These are phyloP conservation scores for Septoria linicola DNA, from an alignment of 2,329 filamentous ascomycete species.

Conservation along the genomic window DNA sequence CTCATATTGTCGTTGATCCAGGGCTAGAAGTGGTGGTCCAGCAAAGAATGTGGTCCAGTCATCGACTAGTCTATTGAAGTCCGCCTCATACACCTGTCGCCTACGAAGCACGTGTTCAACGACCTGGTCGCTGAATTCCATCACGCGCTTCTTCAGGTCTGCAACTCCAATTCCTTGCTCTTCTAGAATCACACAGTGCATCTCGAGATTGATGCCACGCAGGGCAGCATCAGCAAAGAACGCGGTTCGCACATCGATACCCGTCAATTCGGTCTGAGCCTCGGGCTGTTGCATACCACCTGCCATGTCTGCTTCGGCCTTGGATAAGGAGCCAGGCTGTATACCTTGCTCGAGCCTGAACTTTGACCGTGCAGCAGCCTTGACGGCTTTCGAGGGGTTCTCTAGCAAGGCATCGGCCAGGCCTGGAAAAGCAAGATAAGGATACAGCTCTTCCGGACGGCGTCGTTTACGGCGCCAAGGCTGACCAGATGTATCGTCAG, in stretches of 20 bases:
- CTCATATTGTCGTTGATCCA: slow-evolving; percentile 71
- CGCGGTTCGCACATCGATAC: slow-evolving; percentile 1
- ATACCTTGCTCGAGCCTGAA: not conserved
- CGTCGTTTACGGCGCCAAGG: not conserved
- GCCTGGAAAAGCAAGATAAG: not conserved
- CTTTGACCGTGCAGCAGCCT: not conserved
- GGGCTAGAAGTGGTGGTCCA: slow-evolving; percentile 48
- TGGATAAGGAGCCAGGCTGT: not conserved
- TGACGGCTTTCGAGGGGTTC: slow-evolving; percentile 5
- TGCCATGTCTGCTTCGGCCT: not conserved
- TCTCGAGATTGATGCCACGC: slow-evolving; percentile 32
- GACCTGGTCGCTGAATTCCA: slow-evolving; percentile 2
- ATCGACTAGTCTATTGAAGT: slow-evolving; percentile 21
- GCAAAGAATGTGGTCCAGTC: slow-evolving; percentile 29
- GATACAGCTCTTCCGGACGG: not conserved
- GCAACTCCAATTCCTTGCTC: slow-evolving; percentile 21
- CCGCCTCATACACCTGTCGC: slow-evolving; percentile 4
- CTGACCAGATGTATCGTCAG: not conserved
- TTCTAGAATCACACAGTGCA: slow-evolving; percentile 28
- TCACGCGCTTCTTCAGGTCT: slow-evolving; percentile 14
- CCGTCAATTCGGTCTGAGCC: not conserved
- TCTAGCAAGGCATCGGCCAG: slow-evolving; percentile 7
- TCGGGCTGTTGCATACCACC: not conserved
- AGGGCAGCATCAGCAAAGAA: slow-evolving; percentile 6
- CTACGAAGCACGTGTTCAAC: not conserved